Conservation (phyloP, 108 stramenopile genomes). For the Aurantiochytrium sp. region DNA sequence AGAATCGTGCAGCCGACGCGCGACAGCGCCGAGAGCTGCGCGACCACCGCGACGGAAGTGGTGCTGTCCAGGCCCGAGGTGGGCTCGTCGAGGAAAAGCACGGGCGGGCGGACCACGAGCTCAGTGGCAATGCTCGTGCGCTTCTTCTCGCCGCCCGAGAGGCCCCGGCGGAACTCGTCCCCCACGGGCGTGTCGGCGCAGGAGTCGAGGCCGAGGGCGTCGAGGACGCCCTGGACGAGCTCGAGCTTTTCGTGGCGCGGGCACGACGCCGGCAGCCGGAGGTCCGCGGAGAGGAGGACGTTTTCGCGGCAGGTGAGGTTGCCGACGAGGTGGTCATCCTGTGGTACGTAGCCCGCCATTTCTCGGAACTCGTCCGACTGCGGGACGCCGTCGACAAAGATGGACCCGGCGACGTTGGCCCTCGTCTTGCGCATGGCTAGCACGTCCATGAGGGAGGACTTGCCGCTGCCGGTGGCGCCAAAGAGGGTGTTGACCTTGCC, state of each 20-base stretch:
- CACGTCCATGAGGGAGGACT: not conserved
- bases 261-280: not conserved
- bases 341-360: not conserved
- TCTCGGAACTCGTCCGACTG: not conserved
- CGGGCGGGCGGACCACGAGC: constrained; percentile 67
- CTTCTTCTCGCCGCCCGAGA: constrained; percentile 78
- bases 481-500: not conserved
- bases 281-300: not conserved
- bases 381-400: not conserved
- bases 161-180: constrained; percentile 60
- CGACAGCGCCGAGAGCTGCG: constrained; percentile 35
- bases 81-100: constrained; percentile 75
- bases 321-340: not conserved
- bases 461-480: not conserved
- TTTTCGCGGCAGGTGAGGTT: constrained; percentile 5
- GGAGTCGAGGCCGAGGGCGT: not conserved
- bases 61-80: constrained; percentile 19
- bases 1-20: constrained; percentile 50
- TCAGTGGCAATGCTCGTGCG: constrained; percentile 72
- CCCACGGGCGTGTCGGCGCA: constrained; percentile 52
- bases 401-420: not conserved
- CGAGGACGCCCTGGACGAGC: not conserved
- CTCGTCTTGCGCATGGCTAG: not conserved
- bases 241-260: not conserved
- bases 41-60: not conserved